These are phyloP conservation scores for Sugiyamaella castrensis DNA, from an alignment of 1,139 yeast genomes.

Conservation along the genomic window DNA sequence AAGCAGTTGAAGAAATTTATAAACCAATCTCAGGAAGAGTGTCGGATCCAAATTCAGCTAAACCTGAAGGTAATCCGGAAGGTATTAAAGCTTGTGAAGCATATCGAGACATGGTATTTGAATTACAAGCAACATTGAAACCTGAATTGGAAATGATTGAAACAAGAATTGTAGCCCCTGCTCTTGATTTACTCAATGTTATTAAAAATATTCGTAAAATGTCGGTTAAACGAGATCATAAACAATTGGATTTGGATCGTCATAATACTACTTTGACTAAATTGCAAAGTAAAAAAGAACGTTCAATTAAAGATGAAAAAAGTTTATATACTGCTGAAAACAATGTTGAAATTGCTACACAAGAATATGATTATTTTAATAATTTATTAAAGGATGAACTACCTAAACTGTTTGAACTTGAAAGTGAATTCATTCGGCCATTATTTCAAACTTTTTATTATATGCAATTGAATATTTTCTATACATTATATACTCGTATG, in stretches of 20 bases:
- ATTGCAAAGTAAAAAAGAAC: conserved; percentile 77
- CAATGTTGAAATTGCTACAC: conserved; percentile 84
- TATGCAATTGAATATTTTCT: conserved; percentile 96
- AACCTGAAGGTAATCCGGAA: conserved; percentile 92
- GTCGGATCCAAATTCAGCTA: conserved; percentile 81
- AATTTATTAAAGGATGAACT: conserved; percentile 88
- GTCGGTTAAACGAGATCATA: conserved; percentile 94
- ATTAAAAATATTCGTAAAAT: conserved; percentile 82
- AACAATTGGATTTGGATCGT: conserved; percentile 91
- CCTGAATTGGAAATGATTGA: conserved; percentile 95
- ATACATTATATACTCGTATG: conserved; percentile 84
- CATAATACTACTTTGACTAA: conserved; percentile 66
- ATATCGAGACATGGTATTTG: conserved; percentile 82
- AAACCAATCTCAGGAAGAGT: conserved; percentile 92
- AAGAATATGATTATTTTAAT: conserved; percentile 93
- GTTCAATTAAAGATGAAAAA: conserved; percentile 86
- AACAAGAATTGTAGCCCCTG: conserved; percentile 83
- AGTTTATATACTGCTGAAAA: conserved; percentile 84
- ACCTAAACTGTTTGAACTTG: conserved; percentile 81
- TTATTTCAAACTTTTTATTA: conserved; percentile 89
- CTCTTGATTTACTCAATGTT: conserved; percentile 81
- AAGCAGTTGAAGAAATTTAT: conserved; percentile 91
- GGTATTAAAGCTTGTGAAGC: conserved; percentile 94
- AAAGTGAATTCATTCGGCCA: conserved; percentile 89
- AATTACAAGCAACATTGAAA: conserved; percentile 76